These are phyloP conservation scores for Fusarium sp. DNA, from an alignment of 2,329 filamentous ascomycete genomes.

Conservation along the genomic window DNA sequence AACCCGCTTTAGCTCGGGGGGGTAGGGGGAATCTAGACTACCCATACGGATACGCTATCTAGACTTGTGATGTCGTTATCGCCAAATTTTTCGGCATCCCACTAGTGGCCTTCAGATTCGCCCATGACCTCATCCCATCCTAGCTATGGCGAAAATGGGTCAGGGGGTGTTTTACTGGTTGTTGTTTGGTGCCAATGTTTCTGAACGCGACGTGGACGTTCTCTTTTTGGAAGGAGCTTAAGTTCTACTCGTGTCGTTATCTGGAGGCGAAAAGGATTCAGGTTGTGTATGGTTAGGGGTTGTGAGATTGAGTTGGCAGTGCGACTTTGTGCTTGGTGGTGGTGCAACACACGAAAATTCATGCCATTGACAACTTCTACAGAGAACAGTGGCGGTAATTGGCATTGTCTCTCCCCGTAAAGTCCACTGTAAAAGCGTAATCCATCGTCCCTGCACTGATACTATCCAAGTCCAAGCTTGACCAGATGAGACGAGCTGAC, in stretches of 20 bases:
- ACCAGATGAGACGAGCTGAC: not conserved
- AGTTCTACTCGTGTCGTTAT: not conserved
- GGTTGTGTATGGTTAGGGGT: not conserved
- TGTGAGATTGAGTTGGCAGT: not conserved
- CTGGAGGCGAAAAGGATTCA: not conserved
- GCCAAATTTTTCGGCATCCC: not conserved
- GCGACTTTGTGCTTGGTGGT: not conserved
- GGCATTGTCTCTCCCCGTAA: not conserved
- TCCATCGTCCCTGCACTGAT: not conserved
- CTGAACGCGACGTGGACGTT: not conserved
- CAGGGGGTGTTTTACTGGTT: slow-evolving; percentile 1
- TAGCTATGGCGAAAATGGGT: slow-evolving; percentile 21
- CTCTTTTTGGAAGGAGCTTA: not conserved
- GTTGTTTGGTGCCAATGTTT: not conserved
- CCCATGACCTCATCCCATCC: slow-evolving; percentile 29
- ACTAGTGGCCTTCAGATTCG: not conserved
- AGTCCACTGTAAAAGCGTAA: not conserved
- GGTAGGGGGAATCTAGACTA: slow-evolving; percentile 1
- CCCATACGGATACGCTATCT: slow-evolving; percentile 36
- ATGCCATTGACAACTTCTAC: not conserved
- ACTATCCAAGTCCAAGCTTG: slow-evolving; percentile 1
- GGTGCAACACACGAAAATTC: not conserved
- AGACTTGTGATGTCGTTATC: slow-evolving; percentile 30
- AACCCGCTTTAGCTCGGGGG: slow-evolving; percentile 1
- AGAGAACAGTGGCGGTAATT: too few relatives aligned